These are phyloP conservation scores for Claviceps arundinis DNA, from an alignment of 2,329 filamentous ascomycete species.

Conservation along the genomic window DNA sequence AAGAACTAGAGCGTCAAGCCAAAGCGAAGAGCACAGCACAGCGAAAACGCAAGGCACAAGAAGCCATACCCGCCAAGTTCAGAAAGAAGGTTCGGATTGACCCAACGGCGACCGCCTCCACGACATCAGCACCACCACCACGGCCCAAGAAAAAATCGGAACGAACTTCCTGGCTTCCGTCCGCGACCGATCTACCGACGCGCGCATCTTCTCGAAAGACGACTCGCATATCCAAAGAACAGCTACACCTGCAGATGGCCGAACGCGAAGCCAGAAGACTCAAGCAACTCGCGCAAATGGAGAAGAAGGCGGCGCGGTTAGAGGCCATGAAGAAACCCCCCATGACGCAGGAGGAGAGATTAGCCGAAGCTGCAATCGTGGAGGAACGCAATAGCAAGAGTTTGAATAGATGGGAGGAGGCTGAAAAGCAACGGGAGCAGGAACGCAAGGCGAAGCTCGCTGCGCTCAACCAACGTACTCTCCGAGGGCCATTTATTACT, in stretches of 20 bases:
- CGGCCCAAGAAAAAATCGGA: constrained; percentile 48
- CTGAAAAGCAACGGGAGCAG: constrained; percentile 77
- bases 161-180: constrained; percentile 44
- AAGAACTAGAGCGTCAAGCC: constrained; percentile 67
- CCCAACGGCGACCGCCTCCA: constrained; percentile 24
- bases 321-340: constrained; percentile 64
- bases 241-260: constrained; percentile 57
- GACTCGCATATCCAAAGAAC: constrained; percentile 45
- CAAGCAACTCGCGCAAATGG: constrained; percentile 56
- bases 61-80: constrained; percentile 56
- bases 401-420: constrained; percentile 85
- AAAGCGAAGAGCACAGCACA: constrained; percentile 52
- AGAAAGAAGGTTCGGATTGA: constrained; percentile 68
- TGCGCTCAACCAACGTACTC: constrained; percentile 71
- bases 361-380: constrained; percentile 68
- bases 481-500: constrained; percentile 79
- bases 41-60: constrained; percentile 69
- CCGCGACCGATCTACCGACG: constrained; percentile 39
- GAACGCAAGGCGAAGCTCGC: constrained; percentile 73
- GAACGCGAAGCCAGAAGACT: constrained; percentile 58
- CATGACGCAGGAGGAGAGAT: constrained; percentile 75
- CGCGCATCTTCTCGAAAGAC: constrained; percentile 45
- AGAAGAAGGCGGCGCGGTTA: constrained; percentile 54
- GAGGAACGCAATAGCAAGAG: constrained; percentile 84
- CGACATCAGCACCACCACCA: constrained; percentile 29